Percentiles rank a stretch among this genome's conserved stretches.
phyloP scores from a whole-genome alignment of 768 basidiomycete genomes.

The Chlorophyllum brunneum region DNA sequence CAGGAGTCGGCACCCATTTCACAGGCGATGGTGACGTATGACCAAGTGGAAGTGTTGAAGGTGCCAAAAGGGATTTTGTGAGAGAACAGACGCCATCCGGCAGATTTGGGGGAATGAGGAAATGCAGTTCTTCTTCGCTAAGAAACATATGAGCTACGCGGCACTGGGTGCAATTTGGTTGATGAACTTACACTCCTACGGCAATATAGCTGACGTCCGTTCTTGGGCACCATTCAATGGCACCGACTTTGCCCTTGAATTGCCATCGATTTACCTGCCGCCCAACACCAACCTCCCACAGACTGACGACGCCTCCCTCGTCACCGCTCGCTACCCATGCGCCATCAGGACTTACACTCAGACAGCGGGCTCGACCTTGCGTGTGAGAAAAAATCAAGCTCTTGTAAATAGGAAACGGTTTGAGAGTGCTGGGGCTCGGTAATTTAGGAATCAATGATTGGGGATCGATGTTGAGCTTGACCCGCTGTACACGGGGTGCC shows the following conservation, averaged over 20 bases:
- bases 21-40: constrained; percentile 57
- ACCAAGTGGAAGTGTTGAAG: constrained; percentile 56
- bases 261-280: constrained; percentile 86
- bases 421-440: constrained; percentile 85
- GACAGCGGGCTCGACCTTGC: constrained; percentile 63
- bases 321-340: constrained; percentile 91
- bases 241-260: constrained; percentile 73
- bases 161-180: constrained; percentile 6
- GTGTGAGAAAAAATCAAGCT: constrained; percentile 70
- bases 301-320: constrained; percentile 77
- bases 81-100: constrained; percentile 51
- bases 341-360: constrained; percentile 83
- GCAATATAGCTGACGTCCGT: constrained; percentile 76
- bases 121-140: constrained; percentile 79
- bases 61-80: constrained; percentile 61
- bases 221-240: constrained; percentile 92
- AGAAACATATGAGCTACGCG: constrained; percentile 16
- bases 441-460: constrained; percentile 90
- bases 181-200: constrained; percentile 65
- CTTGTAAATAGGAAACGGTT: constrained; percentile 90
- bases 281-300: constrained; percentile 93
- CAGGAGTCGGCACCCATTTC: constrained; percentile 60
- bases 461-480: constrained; percentile 89
- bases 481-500: constrained; percentile 85
- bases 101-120: constrained; percentile 78